These are phyloP conservation scores for Prunus padus DNA, from an alignment of 306 rosid genomes.

Conservation along the genomic window DNA sequence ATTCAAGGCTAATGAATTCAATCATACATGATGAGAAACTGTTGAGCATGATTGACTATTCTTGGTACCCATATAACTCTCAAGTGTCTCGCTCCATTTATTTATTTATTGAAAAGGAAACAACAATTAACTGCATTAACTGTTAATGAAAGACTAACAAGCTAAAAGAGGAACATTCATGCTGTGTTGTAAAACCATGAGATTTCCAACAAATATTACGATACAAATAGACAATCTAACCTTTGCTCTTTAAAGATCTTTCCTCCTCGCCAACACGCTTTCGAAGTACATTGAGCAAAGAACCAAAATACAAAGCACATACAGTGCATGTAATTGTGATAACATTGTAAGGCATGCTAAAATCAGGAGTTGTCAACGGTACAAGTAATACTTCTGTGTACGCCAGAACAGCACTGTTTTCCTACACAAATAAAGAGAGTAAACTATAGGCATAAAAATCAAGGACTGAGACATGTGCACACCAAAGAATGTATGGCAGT, in stretches of 20 bases:
- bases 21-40: background rate
- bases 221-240: slow-evolving; percentile 32
- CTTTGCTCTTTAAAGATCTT: slow-evolving; percentile 59
- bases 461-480: background rate
- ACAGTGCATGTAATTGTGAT: slow-evolving; percentile 92
- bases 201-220: background rate
- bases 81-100: background rate
- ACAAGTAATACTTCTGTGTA: slow-evolving; percentile 89
- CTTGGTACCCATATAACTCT: background rate
- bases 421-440: slow-evolving; percentile 48
- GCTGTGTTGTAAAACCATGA: slow-evolving; percentile 1
- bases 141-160: background rate
- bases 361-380: slow-evolving; percentile 94
- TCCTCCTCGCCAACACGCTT: slow-evolving; percentile 88
- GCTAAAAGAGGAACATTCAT: background rate
- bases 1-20: background rate
- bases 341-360: slow-evolving; percentile 96
- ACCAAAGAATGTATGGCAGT: slow-evolving; percentile 10
- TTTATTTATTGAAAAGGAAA: background rate
- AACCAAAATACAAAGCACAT: slow-evolving; percentile 87
- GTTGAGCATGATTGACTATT: background rate
- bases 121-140: background rate
- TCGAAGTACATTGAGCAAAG: slow-evolving; percentile 77
- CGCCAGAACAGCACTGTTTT: slow-evolving; percentile 55
- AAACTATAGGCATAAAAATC: slow-evolving; percentile 4